A percentile compares a stretch with the other conserved stretches of the same genome.
These are phyloP conservation scores for Carpinus fangiana DNA, from an alignment of 306 rosid species.

Conservation along the genomic window DNA sequence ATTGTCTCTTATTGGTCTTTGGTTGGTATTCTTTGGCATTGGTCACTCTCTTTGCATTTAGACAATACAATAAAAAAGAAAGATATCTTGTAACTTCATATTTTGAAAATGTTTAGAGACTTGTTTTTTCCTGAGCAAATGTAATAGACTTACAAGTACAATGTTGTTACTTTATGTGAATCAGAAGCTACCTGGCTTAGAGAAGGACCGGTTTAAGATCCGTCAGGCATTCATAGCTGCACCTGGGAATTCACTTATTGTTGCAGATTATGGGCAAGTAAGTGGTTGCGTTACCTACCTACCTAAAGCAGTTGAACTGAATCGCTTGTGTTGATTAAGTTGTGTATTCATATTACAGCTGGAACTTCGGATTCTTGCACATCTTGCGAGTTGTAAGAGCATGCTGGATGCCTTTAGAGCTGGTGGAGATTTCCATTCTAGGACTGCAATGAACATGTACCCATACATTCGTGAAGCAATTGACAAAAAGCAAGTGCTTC, in stretches of 20 bases:
- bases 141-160: constrained; percentile 15
- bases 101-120: background rate
- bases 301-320: constrained; percentile 10
- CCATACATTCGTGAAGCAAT: constrained; percentile 88
- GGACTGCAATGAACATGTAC: constrained; percentile 98
- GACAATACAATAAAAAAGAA: background rate
- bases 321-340: constrained; percentile 30
- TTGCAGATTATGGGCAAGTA: constrained; percentile 98
- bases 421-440: constrained; percentile 98
- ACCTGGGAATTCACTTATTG: constrained; percentile 89
- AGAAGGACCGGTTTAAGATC: constrained; percentile 93
- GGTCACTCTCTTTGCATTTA: background rate
- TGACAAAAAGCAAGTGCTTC: constrained; percentile 69
- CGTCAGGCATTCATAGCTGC: constrained; percentile 93
- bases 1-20: constrained; percentile 1
- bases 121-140: background rate
- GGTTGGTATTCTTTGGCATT: constrained; percentile 14
- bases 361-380: constrained; percentile 97
- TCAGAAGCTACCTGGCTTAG: constrained; percentile 97
- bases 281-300: constrained; percentile 27
- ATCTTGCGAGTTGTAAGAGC: constrained; percentile 91
- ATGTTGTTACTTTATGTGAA: constrained; percentile 26
- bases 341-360: constrained; percentile 58
- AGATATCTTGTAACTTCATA: background rate
- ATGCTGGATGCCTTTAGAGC: constrained; percentile 94